phyloP scores from a whole-genome alignment of 1,284 basidiomycete species.

The Melampsora americana region DNA sequence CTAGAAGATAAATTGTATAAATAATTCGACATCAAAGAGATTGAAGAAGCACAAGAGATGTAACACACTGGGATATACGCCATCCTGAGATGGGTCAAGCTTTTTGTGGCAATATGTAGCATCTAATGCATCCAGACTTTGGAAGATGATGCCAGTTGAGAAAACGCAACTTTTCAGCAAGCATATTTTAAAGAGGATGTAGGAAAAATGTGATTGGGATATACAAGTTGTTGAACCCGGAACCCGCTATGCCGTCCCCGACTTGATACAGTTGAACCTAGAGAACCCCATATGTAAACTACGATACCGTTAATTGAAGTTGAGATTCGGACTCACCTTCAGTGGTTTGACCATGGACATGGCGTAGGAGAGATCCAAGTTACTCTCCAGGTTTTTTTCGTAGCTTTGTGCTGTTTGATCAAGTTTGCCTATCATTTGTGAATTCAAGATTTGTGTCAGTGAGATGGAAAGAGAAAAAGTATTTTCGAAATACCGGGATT shows the following conservation, averaged over 20 bases:
- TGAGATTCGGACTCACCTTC: constrained; percentile 48
- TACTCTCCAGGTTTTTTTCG: constrained; percentile 58
- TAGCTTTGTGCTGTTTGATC: constrained; percentile 51
- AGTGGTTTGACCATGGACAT: constrained; percentile 58
- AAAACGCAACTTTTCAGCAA: constrained; percentile 57
- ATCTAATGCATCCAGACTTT: constrained; percentile 58
- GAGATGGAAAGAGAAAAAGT: not conserved
- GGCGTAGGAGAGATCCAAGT: constrained; percentile 61
- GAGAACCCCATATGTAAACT: not conserved
- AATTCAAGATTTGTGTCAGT: not conserved
- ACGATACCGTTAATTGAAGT: not conserved
- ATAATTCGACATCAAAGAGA: too few species aligned
- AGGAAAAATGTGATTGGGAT: not conserved
- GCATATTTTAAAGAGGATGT: constrained; percentile 49
- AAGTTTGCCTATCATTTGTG: not conserved
- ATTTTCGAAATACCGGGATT: not conserved
- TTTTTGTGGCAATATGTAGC: constrained; percentile 63
- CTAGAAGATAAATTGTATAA: too few species aligned
- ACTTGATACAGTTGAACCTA: constrained; percentile 57
- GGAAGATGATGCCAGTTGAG: not conserved
- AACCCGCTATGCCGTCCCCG: constrained; percentile 56
- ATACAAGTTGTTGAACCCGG: constrained; percentile 46
- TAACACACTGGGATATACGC: constrained; percentile 60
- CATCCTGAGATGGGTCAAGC: constrained; percentile 60
- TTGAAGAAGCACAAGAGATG: too few species aligned